Percentiles rank a stretch among this genome's conserved stretches.
phyloP scores from a whole-genome alignment of 2,329 filamentous ascomycete genomes.

The Whalleya microplaca region DNA sequence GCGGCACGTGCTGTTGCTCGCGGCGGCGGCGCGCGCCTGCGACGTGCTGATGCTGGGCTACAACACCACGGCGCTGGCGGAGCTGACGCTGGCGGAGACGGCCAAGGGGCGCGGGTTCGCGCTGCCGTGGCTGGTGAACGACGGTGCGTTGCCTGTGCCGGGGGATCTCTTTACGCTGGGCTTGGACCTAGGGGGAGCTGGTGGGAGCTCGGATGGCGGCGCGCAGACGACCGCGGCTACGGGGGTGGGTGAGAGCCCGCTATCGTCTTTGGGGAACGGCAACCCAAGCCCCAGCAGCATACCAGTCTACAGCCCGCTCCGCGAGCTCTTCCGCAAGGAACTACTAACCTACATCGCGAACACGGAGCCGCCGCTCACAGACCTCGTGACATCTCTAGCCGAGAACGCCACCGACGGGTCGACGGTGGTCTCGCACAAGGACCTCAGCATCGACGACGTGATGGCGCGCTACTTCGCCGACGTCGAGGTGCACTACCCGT shows the following conservation, averaged over 20 bases:
- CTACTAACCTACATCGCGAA: slow-evolving; percentile 67
- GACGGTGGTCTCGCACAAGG: slow-evolving; percentile 67
- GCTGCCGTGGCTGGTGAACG: slow-evolving; percentile 79
- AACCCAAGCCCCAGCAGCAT: slow-evolving; percentile 26
- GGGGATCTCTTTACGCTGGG: background rate
- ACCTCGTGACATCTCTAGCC: slow-evolving; percentile 50
- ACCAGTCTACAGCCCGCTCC: slow-evolving; percentile 74
- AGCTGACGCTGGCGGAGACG: slow-evolving; percentile 82
- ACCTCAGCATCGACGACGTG: slow-evolving; percentile 87
- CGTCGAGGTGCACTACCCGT: slow-evolving; percentile 84
- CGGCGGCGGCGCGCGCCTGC: slow-evolving; percentile 65
- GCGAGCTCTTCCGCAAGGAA: slow-evolving; percentile 85
- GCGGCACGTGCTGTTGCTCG: slow-evolving; percentile 72
- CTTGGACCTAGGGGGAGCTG: too few species aligned
- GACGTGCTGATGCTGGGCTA: slow-evolving; percentile 80
- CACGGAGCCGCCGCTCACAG: slow-evolving; percentile 53
- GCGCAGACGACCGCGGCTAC: background rate
- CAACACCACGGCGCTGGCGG: slow-evolving; percentile 85
- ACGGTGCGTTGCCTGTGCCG: slow-evolving; percentile 58
- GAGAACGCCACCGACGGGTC: too few species aligned
- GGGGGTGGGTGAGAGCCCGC: background rate
- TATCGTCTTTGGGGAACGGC: too few species aligned
- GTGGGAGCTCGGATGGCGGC: too few species aligned
- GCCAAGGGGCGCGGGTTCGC: slow-evolving; percentile 88
- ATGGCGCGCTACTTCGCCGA: slow-evolving; percentile 87